These are phyloP conservation scores for Lactuca sativa DNA, from an alignment of 129 eudicot species.

Conservation along the genomic window DNA sequence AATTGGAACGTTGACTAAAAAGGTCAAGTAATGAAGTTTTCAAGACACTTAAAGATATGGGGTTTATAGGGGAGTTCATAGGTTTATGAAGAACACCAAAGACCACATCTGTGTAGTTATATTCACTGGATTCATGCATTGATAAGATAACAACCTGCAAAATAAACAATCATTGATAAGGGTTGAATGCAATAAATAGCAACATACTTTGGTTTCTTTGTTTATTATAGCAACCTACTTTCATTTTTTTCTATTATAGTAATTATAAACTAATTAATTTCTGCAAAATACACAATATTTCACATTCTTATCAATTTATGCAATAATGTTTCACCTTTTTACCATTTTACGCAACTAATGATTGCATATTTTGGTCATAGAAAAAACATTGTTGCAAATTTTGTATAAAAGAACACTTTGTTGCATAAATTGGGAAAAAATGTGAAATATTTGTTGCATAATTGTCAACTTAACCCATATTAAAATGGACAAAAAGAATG, in stretches of 20 bases:
- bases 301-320: too few relatives aligned
- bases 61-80: constrained; percentile 37
- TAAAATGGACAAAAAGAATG: constrained; percentile 1
- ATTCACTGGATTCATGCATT: constrained; percentile 48
- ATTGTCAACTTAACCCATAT: too few relatives aligned
- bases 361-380: too few relatives aligned
- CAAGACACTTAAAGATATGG: constrained; percentile 57
- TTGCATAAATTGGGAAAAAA: neutral
- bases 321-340: too few relatives aligned
- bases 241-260: neutral
- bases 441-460: neutral
- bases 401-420: too few relatives aligned
- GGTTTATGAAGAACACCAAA: constrained; percentile 75
- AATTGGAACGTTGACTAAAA: constrained; percentile 51
- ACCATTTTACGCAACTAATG: too few relatives aligned
- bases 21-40: constrained; percentile 54
- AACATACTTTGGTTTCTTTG: too few relatives aligned
- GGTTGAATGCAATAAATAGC: neutral
- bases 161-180: constrained; percentile 1
- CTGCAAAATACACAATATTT: too few relatives aligned
- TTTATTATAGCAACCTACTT: too few relatives aligned
- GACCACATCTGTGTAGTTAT: constrained; percentile 69
- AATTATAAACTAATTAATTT: too few relatives aligned
- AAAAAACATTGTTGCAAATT: too few relatives aligned
- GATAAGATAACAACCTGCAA: constrained; percentile 70